phyloP scores from a whole-genome alignment of 1,284 basidiomycete genomes.

The Marasmius fiardii region DNA sequence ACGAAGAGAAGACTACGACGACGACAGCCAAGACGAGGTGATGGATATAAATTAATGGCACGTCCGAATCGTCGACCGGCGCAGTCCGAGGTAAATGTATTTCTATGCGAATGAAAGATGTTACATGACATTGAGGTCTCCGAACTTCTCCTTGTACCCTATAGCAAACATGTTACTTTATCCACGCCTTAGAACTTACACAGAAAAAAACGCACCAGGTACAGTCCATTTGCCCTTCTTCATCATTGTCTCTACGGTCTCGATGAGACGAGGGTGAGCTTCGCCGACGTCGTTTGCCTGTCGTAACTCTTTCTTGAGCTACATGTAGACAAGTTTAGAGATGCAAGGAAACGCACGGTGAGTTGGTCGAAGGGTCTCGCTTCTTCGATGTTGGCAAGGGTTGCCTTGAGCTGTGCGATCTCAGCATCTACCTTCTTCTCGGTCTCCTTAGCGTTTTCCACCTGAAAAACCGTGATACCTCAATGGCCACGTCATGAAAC shows the following conservation, averaged over 20 bases:
- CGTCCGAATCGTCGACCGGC: background rate
- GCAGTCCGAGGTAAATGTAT: background rate
- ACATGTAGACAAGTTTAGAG: background rate
- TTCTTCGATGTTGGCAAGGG: conserved; percentile 96
- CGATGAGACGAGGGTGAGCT: conserved; percentile 90
- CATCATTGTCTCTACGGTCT: conserved; percentile 96
- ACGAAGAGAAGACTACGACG: background rate
- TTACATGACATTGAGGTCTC: conserved; percentile 88
- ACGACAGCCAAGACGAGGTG: background rate
- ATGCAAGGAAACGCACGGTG: conserved; percentile 53
- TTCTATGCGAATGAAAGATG: conserved; percentile 16
- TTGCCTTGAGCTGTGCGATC: conserved; percentile 89
- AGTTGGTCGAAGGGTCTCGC: conserved; percentile 98
- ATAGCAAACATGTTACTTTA: conserved; percentile 11
- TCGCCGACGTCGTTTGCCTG: conserved; percentile 88
- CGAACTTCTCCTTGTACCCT: conserved; percentile 94
- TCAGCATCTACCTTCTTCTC: conserved; percentile 91
- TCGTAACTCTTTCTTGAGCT: background rate
- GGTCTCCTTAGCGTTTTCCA: conserved; percentile 89
- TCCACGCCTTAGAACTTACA: background rate
- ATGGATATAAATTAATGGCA: background rate
- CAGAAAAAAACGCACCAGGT: conserved; percentile 57
- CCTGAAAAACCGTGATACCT: conserved; percentile 41
- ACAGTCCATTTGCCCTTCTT: conserved; percentile 99
- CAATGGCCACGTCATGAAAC: conserved; percentile 4